Percentiles rank a stretch among this genome's conserved stretches.
These are phyloP conservation scores for Fusarium lateritium DNA, from an alignment of 2,329 filamentous ascomycete genomes.

Conservation along the genomic window DNA sequence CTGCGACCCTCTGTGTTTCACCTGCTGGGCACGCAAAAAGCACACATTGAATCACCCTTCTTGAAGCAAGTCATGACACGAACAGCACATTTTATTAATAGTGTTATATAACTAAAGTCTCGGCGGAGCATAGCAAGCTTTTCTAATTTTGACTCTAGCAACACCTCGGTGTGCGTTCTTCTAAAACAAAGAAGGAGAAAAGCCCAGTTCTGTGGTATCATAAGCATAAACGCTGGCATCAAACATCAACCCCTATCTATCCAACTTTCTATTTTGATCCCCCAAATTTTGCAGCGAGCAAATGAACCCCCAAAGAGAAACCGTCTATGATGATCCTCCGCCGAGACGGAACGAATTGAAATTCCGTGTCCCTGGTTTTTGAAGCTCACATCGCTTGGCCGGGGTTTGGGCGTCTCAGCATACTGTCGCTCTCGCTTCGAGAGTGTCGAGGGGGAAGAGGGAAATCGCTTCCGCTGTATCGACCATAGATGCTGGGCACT, in stretches of 20 bases:
- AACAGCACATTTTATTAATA: slow-evolving; percentile 42
- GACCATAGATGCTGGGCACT: slow-evolving; percentile 28
- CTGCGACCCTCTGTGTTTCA: neutral
- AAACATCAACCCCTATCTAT: slow-evolving; percentile 43
- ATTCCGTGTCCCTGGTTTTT: slow-evolving; percentile 9
- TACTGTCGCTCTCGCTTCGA: slow-evolving; percentile 34
- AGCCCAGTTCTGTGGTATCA: slow-evolving; percentile 44
- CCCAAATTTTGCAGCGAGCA: slow-evolving; percentile 23
- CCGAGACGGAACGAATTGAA: slow-evolving; percentile 38
- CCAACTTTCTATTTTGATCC: slow-evolving; percentile 22
- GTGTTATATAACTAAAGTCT: slow-evolving; percentile 42
- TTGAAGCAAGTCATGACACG: slow-evolving; percentile 1
- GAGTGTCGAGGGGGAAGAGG: slow-evolving; percentile 35
- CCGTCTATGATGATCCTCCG: slow-evolving; percentile 31
- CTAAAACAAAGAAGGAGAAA: slow-evolving; percentile 38
- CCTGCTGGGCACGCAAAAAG: neutral
- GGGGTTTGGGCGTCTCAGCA: slow-evolving; percentile 27
- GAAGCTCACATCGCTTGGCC: slow-evolving; percentile 30
- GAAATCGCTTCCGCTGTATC: slow-evolving; percentile 35
- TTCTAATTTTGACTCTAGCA: slow-evolving; percentile 42
- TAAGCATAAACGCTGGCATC: slow-evolving; percentile 47
- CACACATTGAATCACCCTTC: neutral
- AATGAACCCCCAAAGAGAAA: slow-evolving; percentile 35
- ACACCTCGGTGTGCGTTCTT: slow-evolving; percentile 35
- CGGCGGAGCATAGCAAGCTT: slow-evolving; percentile 43